A percentile compares a stretch with the other conserved stretches of the same genome.
phyloP scores from a whole-genome alignment of 202 grass and related monocot species.

The Setaria italica region DNA sequence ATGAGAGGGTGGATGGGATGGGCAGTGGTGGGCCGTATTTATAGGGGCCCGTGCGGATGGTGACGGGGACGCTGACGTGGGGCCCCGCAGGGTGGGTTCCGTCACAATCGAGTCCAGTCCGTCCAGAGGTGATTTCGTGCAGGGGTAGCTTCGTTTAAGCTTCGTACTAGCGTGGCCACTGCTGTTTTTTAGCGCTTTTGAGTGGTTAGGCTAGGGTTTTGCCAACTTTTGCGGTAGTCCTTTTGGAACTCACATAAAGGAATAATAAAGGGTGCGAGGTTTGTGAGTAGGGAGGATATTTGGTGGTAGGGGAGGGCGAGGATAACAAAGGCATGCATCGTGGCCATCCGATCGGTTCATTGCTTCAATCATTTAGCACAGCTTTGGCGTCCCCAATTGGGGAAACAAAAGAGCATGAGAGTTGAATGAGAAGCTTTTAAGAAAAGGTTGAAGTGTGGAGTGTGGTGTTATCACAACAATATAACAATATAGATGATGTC shows the following conservation, averaged over 20 bases:
- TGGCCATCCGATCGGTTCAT: background rate
- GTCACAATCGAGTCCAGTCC: conserved; percentile 1
- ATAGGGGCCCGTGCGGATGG: conserved; percentile 56
- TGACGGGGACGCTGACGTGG: conserved; percentile 33
- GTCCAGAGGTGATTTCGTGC: background rate
- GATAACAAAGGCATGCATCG: background rate
- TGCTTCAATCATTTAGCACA: background rate
- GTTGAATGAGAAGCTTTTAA: background rate
- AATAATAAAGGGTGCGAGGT: background rate
- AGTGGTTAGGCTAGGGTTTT: background rate
- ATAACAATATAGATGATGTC: background rate
- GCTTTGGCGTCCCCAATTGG: background rate
- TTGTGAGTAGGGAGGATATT: background rate
- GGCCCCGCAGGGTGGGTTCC: conserved; percentile 12
- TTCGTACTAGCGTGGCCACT: background rate
- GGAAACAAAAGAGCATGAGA: background rate
- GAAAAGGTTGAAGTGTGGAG: background rate
- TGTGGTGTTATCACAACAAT: background rate
- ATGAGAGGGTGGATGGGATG: background rate
- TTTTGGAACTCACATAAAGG: background rate
- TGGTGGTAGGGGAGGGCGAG: background rate
- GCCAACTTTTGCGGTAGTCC: background rate
- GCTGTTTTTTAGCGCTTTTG: conserved; percentile 3
- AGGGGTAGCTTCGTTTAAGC: background rate
- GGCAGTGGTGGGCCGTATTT: conserved; percentile 49